These are phyloP conservation scores for Apostasia ramifera DNA, from an alignment of 106 monocot species.

Conservation along the genomic window DNA sequence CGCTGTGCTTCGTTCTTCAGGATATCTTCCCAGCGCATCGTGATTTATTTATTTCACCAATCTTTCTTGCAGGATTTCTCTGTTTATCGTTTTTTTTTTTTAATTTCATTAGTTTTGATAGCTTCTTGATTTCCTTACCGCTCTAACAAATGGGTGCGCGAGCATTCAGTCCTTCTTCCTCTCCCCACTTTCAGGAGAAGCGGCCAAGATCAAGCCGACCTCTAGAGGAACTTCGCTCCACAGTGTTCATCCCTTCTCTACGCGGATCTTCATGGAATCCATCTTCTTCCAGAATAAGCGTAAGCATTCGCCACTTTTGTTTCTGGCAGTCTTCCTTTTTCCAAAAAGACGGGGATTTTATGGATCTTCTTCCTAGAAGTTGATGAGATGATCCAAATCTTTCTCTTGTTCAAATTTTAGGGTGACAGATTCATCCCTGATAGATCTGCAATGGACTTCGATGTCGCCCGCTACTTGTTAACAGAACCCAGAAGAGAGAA, in stretches of 20 bases:
- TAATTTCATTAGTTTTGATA: background rate
- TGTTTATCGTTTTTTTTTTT: background rate
- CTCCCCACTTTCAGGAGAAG: conserved; percentile 11
- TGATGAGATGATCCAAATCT: conserved; percentile 2
- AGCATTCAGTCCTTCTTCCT: conserved; percentile 18
- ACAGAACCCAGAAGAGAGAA: conserved; percentile 20
- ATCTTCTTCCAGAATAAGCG: conserved; percentile 18
- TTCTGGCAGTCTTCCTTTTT: no score
- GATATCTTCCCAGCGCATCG: no score
- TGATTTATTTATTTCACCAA: no score
- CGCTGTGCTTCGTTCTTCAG: no score
- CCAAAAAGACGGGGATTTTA: background rate
- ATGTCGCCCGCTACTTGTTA: conserved; percentile 20
- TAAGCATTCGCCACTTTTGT: conserved; percentile 13
- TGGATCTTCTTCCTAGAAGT: background rate
- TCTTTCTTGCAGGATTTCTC: background rate
- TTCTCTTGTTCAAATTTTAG: background rate
- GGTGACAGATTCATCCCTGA: conserved; percentile 30
- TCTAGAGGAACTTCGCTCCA: conserved; percentile 21
- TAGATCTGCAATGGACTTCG: conserved; percentile 29
- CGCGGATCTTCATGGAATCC: conserved; percentile 10
- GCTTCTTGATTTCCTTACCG: no score
- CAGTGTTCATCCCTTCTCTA: conserved; percentile 40
- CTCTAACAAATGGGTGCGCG: conserved; percentile 39
- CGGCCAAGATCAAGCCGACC: conserved; percentile 12